phyloP scores from a whole-genome alignment of 352 stramenopile species.

The Pilasporangium apinafurcum region DNA sequence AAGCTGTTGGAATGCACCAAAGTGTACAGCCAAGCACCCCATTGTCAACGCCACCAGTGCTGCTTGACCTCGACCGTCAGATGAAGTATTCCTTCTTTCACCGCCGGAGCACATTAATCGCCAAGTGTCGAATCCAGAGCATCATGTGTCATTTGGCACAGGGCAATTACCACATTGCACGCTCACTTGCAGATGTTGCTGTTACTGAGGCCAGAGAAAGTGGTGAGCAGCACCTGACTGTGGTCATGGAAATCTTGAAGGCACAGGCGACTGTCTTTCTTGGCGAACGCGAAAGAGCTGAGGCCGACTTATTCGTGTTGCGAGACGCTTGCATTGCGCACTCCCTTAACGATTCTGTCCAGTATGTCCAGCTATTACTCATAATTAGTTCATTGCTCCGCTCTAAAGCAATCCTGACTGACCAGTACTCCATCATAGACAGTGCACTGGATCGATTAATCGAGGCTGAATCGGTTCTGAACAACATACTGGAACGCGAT shows the following conservation, averaged over 20 bases:
- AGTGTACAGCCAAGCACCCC: background rate
- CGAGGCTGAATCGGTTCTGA: conserved; percentile 36
- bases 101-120: conserved; percentile 23
- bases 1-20: conserved; percentile 9
- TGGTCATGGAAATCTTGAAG: conserved; percentile 35
- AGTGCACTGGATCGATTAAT: conserved; percentile 11
- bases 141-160: conserved; percentile 31
- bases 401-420: conserved; percentile 18
- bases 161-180: conserved; percentile 15
- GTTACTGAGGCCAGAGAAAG: conserved; percentile 27
- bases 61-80: conserved; percentile 26
- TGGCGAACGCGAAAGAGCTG: conserved; percentile 19
- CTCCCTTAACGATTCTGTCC: conserved; percentile 16
- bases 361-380: conserved; percentile 33
- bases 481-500: conserved; percentile 34
- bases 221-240: conserved; percentile 31
- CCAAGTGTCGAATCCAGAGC: conserved; percentile 28
- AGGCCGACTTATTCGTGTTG: conserved; percentile 17
- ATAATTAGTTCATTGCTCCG: conserved; percentile 25
- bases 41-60: background rate
- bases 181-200: conserved; percentile 16
- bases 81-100: conserved; percentile 25
- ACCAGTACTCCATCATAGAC: conserved; percentile 3
- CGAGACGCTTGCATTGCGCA: conserved; percentile 9
- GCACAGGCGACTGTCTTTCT: conserved; percentile 29